Base-by-base conservation (phyloP, 2,329 filamentous ascomycete species). In the Colletotrichum tanaceti region DNA sequence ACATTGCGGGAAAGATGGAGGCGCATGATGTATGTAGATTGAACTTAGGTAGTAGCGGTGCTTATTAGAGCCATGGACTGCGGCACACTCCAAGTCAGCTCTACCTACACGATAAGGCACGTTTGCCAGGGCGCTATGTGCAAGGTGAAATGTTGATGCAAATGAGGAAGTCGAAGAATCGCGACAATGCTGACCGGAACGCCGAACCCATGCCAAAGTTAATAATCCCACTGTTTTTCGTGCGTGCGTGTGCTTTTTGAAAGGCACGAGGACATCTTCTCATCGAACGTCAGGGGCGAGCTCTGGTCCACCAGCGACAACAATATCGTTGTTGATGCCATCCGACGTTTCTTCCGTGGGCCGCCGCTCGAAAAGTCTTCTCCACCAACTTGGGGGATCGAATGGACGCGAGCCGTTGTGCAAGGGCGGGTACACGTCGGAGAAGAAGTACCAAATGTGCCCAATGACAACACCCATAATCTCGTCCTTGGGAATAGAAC, bases 391-490 rank as follows among this genome's bases (percentile, higher is more conserved):
- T 0, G 96, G 96, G 44, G 96, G 95, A 74, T 97, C 95, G 55
- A 99, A 85, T 0, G 96, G 96, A 64, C 93, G 87, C 59, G 91
- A 90, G 20, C 93, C 93, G 71, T 91, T 90, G 80, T 98, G 93
- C 50, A 98, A 87, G 3, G 94, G 92, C 4, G 96, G 96, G 79
- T 97, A 99, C 18, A 99, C 94, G 78, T 99, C 96, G 68, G 90
- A 93, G 80, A 98, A 98, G 82, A 98, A 99, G 80, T 98, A 99
- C 91, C 94, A 98, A 47, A 98, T 86, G 80, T 99, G 96, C 11
- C 96, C 96, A 46, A 98, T 94, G 11, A 96, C 89, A 18, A 98
- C 93, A 4, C 96, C 96, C 83, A 97, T 93, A 71, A 99, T 91
- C 83, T 99, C 96, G 78, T 98, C 96, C 80, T 97, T 97, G 4